Base-by-base conservation (phyloP, 306 rosid genomes). In the Quercus suber region DNA sequence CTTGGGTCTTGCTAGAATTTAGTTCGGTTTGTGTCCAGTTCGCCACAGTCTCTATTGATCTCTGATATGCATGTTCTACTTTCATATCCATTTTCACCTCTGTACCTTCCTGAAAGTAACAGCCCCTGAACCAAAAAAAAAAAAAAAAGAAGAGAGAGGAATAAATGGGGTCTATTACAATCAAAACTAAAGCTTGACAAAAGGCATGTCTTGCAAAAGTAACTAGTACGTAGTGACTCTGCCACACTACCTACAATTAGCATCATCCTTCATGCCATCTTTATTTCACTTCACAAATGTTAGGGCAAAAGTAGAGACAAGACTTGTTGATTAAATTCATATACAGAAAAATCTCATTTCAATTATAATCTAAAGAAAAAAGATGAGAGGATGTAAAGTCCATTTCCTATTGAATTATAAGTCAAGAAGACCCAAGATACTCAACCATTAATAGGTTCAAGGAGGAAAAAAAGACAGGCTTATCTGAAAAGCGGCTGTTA, bases 91-190 rank as follows among this genome's bases (percentile, higher is more conserved):
- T 69, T 79, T 88, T 92, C 9, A 92, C 84, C 65, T 89, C 87
- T 41, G 23, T n/a, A 30, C 94, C 93, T 84, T 88, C 92, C 85
- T 94, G 98, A 78, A 92, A 94, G 94, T 90, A 92, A 82, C 97
- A 87, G 15, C 97, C 94, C 87, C 98, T 92, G 89, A 9, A 55
- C 55, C 79, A 78, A 35, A 45, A 63, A 4, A 23, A 18, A 23
- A 23, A 0, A 23, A 23, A 23, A 23, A 21, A 21, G 0, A 18
- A 17, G 1, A 55, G 5, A 5, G 10, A 28, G 14, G 19, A 67
- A 31, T 33, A 25, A 49, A 19, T 64, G n/a, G 17, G 20, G 3
- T 64, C 41, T 30, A 5, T 27, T 28, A 30, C 7, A 23, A 10
- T 25, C 15, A 53, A 56, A 41, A 17, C 79, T 37, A 58, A 60